These are phyloP conservation scores for Cryptococcus sp. DNA, from an alignment of 1,284 basidiomycete genomes.

Conservation along the genomic window DNA sequence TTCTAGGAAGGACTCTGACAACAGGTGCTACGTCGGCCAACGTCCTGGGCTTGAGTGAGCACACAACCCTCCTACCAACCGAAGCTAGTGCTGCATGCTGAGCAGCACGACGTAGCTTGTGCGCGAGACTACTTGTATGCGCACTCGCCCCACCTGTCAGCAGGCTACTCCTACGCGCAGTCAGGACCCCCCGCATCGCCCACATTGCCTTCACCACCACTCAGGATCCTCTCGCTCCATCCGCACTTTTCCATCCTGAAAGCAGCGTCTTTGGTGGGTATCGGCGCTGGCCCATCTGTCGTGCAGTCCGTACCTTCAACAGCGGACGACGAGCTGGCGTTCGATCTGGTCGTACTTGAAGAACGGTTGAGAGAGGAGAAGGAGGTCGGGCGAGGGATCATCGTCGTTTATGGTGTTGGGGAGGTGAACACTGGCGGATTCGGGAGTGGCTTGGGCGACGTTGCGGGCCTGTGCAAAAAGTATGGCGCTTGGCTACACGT, in stretches of 20 bases:
- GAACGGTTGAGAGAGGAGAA: slow-evolving; percentile 36
- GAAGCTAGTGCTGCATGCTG: not conserved
- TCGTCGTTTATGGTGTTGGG: slow-evolving; percentile 55
- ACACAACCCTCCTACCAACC: not conserved
- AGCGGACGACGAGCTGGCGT: slow-evolving; percentile 44
- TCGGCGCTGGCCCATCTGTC: slow-evolving; percentile 51
- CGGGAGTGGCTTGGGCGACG: slow-evolving; percentile 41
- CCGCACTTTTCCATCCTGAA: slow-evolving; percentile 58
- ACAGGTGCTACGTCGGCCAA: slow-evolving; percentile 60
- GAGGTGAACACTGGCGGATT: slow-evolving; percentile 60
- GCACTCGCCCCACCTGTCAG: slow-evolving; percentile 31
- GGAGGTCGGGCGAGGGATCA: slow-evolving; percentile 41
- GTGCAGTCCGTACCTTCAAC: slow-evolving; percentile 42
- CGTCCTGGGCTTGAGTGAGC: slow-evolving; percentile 55
- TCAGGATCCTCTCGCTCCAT: slow-evolving; percentile 54
- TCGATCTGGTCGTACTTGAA: slow-evolving; percentile 53
- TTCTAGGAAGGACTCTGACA: slow-evolving; percentile 55
- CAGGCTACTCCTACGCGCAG: slow-evolving; percentile 52
- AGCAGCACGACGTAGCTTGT: slow-evolving; percentile 32
- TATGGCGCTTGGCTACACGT: slow-evolving; percentile 58
- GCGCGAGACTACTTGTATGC: slow-evolving; percentile 49
- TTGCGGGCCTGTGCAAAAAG: slow-evolving; percentile 51
- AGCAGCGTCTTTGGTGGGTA: slow-evolving; percentile 55
- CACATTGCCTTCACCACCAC: slow-evolving; percentile 38
- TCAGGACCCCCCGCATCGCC: slow-evolving; percentile 49